These are phyloP conservation scores for Solanum hybrid DNA, from an alignment of 305 asterid species.

Conservation along the genomic window DNA sequence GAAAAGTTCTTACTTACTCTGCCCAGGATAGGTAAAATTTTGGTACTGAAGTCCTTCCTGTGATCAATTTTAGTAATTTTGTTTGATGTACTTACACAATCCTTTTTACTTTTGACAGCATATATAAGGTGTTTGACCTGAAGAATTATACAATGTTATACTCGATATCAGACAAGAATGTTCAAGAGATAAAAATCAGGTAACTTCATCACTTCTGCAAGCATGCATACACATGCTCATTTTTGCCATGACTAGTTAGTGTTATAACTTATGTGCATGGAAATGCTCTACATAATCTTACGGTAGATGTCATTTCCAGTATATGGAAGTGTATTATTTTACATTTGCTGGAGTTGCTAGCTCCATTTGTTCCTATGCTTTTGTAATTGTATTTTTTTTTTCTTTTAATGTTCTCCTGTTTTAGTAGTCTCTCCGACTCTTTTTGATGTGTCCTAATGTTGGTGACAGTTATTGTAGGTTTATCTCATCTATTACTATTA, in stretches of 20 bases:
- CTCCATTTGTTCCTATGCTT: background rate
- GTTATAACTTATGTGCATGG: background rate
- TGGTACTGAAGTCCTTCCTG: background rate
- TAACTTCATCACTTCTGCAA: constrained; percentile 4
- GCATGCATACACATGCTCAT: background rate
- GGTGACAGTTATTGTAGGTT: background rate
- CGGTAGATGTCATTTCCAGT: background rate
- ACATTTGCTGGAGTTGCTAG: background rate
- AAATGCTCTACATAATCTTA: background rate
- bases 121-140: constrained; percentile 97
- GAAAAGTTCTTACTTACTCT: constrained; percentile 90
- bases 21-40: constrained; percentile 71
- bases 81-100: background rate
- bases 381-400: background rate
- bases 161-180: constrained; percentile 83
- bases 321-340: background rate
- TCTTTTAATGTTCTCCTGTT: background rate
- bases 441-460: background rate
- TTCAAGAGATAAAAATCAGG: constrained; percentile 96
- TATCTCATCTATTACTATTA: background rate
- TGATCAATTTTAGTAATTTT: background rate
- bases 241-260: background rate
- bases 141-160: constrained; percentile 88
- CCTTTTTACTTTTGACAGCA: constrained; percentile 38
- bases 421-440: background rate